phyloP scores from a whole-genome alignment of 805 yeast genomes.

The Citeromyces matritensis region DNA sequence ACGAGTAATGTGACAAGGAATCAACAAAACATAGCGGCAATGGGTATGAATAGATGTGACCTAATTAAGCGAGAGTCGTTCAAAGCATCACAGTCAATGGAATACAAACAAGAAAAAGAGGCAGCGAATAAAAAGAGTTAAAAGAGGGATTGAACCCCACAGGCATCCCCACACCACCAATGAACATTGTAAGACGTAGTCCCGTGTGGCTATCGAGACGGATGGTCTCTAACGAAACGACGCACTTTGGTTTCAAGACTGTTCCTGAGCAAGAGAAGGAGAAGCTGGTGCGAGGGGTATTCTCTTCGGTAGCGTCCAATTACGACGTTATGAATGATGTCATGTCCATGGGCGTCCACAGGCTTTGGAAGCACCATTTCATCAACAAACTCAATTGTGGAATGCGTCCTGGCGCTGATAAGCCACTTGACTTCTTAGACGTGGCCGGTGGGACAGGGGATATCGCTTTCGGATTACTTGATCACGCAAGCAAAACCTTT shows the following conservation, averaged over 20 bases:
- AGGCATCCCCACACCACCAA: conserved; percentile 5
- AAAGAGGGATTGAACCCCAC: conserved; percentile 1
- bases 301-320: conserved; percentile 85
- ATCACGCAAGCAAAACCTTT: conserved; percentile 71
- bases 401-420: conserved; percentile 46
- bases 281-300: conserved; percentile 70
- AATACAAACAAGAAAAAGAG: background rate
- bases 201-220: background rate
- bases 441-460: conserved; percentile 99
- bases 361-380: conserved; percentile 90
- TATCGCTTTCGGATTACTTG: conserved; percentile 88
- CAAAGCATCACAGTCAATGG: background rate
- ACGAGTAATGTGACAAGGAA: no score
- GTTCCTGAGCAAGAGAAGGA: conserved; percentile 75
- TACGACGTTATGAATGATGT: conserved; percentile 97
- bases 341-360: conserved; percentile 90
- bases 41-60: no score
- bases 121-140: conserved; percentile 1
- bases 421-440: conserved; percentile 79
- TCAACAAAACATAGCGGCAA: no score
- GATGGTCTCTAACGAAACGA: conserved; percentile 24
- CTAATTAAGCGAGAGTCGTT: background rate
- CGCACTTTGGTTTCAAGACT: conserved; percentile 87
- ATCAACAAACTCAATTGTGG: conserved; percentile 87
- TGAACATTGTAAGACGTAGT: background rate